Conservation (phyloP, 1,139 yeast genomes). For the Kluyveromyces marxianus region DNA sequence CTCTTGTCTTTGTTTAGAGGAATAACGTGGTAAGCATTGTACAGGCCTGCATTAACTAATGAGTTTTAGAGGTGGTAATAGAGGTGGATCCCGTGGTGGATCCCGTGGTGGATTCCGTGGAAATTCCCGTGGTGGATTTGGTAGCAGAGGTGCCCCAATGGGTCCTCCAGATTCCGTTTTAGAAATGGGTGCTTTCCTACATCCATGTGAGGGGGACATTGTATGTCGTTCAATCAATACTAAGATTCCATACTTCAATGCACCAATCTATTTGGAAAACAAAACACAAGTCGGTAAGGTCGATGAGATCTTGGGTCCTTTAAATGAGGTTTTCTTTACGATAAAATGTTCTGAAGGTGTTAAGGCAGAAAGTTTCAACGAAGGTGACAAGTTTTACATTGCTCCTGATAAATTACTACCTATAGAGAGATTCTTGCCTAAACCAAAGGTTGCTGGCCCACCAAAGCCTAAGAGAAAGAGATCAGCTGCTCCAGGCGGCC, state of each 20-base stretch:
- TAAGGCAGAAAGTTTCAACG: slow-evolving; percentile 85
- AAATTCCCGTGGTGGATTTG: slow-evolving; percentile 24
- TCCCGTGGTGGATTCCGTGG: slow-evolving; percentile 25
- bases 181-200: slow-evolving; percentile 91
- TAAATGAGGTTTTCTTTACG: slow-evolving; percentile 94
- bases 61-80: slow-evolving; percentile 30
- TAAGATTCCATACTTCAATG: slow-evolving; percentile 96
- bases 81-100: slow-evolving; percentile 18
- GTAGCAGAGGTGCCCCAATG: slow-evolving; percentile 23
- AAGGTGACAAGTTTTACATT: slow-evolving; percentile 92
- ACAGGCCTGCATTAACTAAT: slow-evolving; percentile 7
- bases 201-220: slow-evolving; percentile 94
- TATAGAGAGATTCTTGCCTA: slow-evolving; percentile 89
- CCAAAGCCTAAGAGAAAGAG: slow-evolving; percentile 63
- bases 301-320: slow-evolving; percentile 95
- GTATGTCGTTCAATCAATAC: slow-evolving; percentile 92
- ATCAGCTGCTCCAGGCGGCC: slow-evolving; percentile 41
- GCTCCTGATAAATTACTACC: slow-evolving; percentile 95
- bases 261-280: slow-evolving; percentile 94
- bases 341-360: slow-evolving; percentile 95
- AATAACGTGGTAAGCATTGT: not conserved
- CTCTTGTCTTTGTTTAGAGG: not conserved
- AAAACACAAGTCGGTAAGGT: slow-evolving; percentile 94
- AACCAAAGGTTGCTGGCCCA: slow-evolving; percentile 76
- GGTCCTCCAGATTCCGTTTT: slow-evolving; percentile 86